A percentile compares a stretch with the other conserved stretches of the same genome.
These are phyloP conservation scores for Caloboletus firmus DNA, from an alignment of 1,284 basidiomycete species.

Conservation along the genomic window DNA sequence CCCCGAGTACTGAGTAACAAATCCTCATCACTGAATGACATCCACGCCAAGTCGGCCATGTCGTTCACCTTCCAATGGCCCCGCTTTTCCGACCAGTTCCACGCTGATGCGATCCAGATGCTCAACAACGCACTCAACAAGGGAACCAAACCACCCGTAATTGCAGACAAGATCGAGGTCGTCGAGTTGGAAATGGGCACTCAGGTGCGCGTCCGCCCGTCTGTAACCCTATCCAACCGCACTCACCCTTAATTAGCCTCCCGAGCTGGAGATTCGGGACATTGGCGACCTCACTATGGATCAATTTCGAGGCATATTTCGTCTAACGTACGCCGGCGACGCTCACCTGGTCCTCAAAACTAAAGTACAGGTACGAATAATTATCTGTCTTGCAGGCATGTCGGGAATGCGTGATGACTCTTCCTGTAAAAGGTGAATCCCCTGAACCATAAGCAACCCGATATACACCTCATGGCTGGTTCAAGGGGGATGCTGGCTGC, in stretches of 20 bases:
- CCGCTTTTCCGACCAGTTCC: slow-evolving; percentile 93
- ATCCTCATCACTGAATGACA: slow-evolving; percentile 8
- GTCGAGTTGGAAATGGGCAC: slow-evolving; percentile 98
- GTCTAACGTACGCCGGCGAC: slow-evolving; percentile 93
- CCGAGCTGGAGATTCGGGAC: slow-evolving; percentile 95
- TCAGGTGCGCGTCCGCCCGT: slow-evolving; percentile 57
- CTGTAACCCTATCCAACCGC: slow-evolving; percentile 5
- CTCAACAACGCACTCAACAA: slow-evolving; percentile 95
- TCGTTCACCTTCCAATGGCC: slow-evolving; percentile 99
- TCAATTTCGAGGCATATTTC: slow-evolving; percentile 96
- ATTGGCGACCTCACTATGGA: slow-evolving; percentile 96
- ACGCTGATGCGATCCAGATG: slow-evolving; percentile 91
- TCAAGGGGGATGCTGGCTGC: slow-evolving; percentile 87
- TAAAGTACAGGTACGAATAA: slow-evolving; percentile 80
- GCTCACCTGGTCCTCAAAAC: slow-evolving; percentile 95
- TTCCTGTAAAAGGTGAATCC: slow-evolving; percentile 77
- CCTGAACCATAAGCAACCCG: slow-evolving; percentile 85
- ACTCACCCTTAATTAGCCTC: slow-evolving; percentile 60
- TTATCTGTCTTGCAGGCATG: neutral
- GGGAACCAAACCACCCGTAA: slow-evolving; percentile 96
- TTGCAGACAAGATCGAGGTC: slow-evolving; percentile 96
- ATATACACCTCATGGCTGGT: slow-evolving; percentile 74
- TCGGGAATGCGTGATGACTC: slow-evolving; percentile 4
- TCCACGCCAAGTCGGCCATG: slow-evolving; percentile 53
- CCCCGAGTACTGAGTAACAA: slow-evolving; percentile 6